phyloP scores from a whole-genome alignment of 1,284 basidiomycete species.

The Cryptococcus sp. region DNA sequence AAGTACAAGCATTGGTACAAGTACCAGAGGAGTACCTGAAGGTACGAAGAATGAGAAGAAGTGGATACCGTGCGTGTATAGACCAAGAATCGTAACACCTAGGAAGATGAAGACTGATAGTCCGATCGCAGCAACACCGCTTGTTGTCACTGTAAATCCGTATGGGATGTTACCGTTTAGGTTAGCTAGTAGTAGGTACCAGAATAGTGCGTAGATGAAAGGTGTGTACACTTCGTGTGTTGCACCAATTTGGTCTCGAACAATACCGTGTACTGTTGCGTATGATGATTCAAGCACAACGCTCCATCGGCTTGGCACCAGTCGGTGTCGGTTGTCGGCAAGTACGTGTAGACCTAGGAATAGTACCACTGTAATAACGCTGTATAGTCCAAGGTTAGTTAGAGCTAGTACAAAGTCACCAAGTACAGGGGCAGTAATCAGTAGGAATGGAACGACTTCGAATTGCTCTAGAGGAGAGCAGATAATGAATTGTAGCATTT shows the following conservation, averaged over 20 bases:
- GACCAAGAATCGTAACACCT: slow-evolving; percentile 42
- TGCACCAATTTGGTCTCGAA: slow-evolving; percentile 43
- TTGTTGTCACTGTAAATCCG: slow-evolving; percentile 41
- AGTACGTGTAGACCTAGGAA: slow-evolving; percentile 37
- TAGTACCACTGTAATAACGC: slow-evolving; percentile 38
- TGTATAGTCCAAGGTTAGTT: slow-evolving; percentile 44
- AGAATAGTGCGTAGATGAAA: slow-evolving; percentile 45
- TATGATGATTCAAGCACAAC: slow-evolving; percentile 44
- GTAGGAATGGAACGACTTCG: slow-evolving; percentile 28
- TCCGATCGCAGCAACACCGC: slow-evolving; percentile 40
- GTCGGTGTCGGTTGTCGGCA: slow-evolving; percentile 36
- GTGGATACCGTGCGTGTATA: slow-evolving; percentile 40
- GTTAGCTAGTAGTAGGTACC: slow-evolving; percentile 44
- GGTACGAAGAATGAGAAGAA: slow-evolving; percentile 46
- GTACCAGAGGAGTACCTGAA: slow-evolving; percentile 34
- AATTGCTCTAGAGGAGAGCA: slow-evolving; percentile 47
- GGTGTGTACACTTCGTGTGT: slow-evolving; percentile 42
- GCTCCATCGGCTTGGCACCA: slow-evolving; percentile 43
- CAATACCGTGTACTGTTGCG: slow-evolving; percentile 40
- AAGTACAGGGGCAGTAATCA: slow-evolving; percentile 36
- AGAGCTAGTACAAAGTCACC: slow-evolving; percentile 39
- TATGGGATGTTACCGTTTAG: slow-evolving; percentile 46
- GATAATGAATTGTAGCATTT: slow-evolving; percentile 23
- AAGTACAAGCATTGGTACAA: slow-evolving; percentile 38
- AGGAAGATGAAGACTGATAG: slow-evolving; percentile 44